phyloP scores from a whole-genome alignment of 2,329 filamentous ascomycete species.

The Triangularia setosa region DNA sequence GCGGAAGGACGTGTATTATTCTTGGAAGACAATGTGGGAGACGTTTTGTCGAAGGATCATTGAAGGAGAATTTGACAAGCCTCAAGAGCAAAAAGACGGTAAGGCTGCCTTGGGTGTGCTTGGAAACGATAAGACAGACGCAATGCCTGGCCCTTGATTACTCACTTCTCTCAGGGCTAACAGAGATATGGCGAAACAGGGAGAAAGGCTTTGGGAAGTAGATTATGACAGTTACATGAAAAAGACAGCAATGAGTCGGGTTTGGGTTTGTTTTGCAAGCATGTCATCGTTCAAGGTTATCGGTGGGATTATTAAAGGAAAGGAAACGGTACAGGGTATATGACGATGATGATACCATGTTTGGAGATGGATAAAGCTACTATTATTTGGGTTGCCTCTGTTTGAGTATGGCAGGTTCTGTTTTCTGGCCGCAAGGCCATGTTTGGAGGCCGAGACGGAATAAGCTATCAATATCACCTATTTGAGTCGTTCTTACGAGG shows the following conservation, averaged over 20 bases:
- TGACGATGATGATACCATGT: background rate
- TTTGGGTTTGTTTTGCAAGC: background rate
- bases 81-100: background rate
- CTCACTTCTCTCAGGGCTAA: background rate
- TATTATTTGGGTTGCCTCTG: background rate
- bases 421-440: background rate
- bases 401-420: background rate
- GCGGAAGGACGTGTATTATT: constrained; percentile 32
- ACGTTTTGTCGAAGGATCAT: constrained; percentile 54
- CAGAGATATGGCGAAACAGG: background rate
- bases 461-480: background rate
- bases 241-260: background rate
- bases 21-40: constrained; percentile 56
- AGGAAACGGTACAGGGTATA: background rate
- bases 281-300: background rate
- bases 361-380: background rate
- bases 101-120: background rate
- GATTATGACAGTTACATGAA: background rate
- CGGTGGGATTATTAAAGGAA: background rate
- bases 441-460: background rate
- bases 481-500: background rate
- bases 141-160: background rate
- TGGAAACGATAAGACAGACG: background rate
- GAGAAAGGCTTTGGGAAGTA: background rate
- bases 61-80: constrained; percentile 21